Evolutionary conservation across 495 filamentous ascomycete genomes (phyloP).

Genomic region (Hypoxylon fuscum): DNA sequence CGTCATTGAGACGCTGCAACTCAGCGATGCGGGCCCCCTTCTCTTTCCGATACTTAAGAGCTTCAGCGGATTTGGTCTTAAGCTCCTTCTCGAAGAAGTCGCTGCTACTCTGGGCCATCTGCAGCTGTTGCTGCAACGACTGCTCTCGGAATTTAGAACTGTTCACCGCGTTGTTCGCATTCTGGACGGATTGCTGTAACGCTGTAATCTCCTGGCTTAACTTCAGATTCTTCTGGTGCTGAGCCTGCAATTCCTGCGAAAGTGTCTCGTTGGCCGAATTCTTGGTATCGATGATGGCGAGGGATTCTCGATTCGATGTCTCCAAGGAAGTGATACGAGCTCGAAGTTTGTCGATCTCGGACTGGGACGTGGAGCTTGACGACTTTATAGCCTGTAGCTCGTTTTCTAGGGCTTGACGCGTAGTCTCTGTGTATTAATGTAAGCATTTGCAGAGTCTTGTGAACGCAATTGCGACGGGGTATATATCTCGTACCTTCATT

Average conservation of each 20-base stretch:
- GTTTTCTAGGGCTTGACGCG: constrained; percentile 67
- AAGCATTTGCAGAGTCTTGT: constrained; percentile 22
- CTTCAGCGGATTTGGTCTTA: constrained; percentile 85
- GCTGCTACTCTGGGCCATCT: constrained; percentile 83
- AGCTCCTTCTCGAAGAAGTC: constrained; percentile 93
- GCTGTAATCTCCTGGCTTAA: constrained; percentile 80
- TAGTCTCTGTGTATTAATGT: constrained; percentile 42
- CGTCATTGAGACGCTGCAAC: constrained; percentile 88
- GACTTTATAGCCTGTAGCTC: constrained; percentile 84
- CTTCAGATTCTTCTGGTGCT: constrained; percentile 87
- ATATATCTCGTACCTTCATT: constrained; percentile 76
- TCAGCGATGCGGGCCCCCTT: constrained; percentile 86
- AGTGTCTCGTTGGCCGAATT: constrained; percentile 85
- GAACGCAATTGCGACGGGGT: background rate
- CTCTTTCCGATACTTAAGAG: constrained; percentile 92
- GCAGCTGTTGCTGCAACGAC: constrained; percentile 85
- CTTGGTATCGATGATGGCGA: constrained; percentile 89
- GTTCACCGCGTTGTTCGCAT: constrained; percentile 76
- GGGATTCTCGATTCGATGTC: constrained; percentile 86
- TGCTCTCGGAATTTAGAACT: constrained; percentile 89
- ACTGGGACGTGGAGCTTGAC: constrained; percentile 74
- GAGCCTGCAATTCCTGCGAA: constrained; percentile 82
- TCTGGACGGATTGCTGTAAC: constrained; percentile 83
- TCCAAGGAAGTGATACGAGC: constrained; percentile 86
- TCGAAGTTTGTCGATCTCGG: constrained; percentile 78